Evolutionary conservation across 768 basidiomycete genomes (phyloP), one percentile per base, ranked within the genome.

Genomic region (Podaxis pistillaris): DNA sequence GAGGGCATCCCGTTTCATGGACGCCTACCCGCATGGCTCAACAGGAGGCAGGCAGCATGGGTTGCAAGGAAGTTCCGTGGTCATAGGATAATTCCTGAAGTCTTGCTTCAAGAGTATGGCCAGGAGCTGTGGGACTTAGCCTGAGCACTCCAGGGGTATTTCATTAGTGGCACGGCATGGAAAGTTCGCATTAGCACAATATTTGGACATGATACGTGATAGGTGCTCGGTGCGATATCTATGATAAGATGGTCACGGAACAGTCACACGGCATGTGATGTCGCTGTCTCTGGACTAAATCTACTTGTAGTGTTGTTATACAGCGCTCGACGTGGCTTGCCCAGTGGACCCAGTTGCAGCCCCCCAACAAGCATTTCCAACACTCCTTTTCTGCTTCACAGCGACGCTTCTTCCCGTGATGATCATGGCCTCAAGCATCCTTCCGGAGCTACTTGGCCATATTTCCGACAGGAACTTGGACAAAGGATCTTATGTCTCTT

Each of bases 11-110:
- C 38, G 38, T 13, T 38, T 38, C 44, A 62, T 65, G 56, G 56
- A 62, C 47, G 60, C 64, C 1, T 65, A 65, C 52, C 1, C 12
- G 6, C 28, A 19, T 2, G 60, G 60, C 33, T 65, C 7, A 58
- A 62, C 44, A 55, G 64, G 1, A 19, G 56, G 7, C 64, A 65
- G 26, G 56, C 64, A 2, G 64, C 64, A 47, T 28, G 71, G 62
- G 40, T 49, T 5, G 26, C 60, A 4, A 62, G 37, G 38, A 65
- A 60, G 36, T 65, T 57, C 17, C 47, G 56, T 12, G 64, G 64
- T 5, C 64, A 65, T 26, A 38, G 64, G 15, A 54, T 53, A 11
- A 17, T 65, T 11, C 60, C 64, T 30, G 60, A 57, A n/a, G 54
- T 28, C 19, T 36, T 62, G 2, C 7, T 65, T 22, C 30, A 40